Evolutionary conservation across 306 rosid genomes (phyloP).

Genomic region (Mucuna pruriens): DNA sequence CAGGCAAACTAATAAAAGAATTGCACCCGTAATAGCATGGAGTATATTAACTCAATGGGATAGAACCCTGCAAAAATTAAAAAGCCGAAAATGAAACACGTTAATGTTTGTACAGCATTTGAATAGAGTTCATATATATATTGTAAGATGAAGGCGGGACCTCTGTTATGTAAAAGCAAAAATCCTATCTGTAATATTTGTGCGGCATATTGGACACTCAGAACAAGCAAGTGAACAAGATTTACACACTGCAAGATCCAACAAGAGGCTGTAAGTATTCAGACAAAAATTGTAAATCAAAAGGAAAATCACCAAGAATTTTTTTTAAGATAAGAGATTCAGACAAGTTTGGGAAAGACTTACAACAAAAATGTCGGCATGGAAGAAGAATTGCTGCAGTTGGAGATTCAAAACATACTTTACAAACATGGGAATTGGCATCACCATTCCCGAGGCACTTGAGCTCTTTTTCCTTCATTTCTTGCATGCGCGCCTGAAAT

Average conservation of each 20-base stretch:
- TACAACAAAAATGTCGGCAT: conserved; percentile 98
- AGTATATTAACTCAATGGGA: conserved; percentile 43
- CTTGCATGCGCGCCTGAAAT: conserved; percentile 96
- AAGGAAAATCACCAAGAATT: conserved; percentile 1
- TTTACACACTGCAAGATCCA: conserved; percentile 70
- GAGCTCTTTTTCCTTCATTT: conserved; percentile 95
- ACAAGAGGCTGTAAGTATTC: conserved; percentile 25
- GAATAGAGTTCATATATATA: neutral
- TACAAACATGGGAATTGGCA: conserved; percentile 88
- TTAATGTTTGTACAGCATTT: conserved; percentile 27
- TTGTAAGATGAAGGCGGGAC: conserved; percentile 41
- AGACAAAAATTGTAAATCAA: neutral
- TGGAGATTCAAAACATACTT: conserved; percentile 95
- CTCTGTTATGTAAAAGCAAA: conserved; percentile 81
- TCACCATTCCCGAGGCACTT: conserved; percentile 81
- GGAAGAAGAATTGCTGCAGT: conserved; percentile 98
- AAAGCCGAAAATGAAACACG: neutral
- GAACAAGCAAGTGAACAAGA: conserved; percentile 98
- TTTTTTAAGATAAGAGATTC: neutral
- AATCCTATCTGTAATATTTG: conserved; percentile 95
- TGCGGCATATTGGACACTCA: conserved; percentile 97
- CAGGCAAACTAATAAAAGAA: conserved; percentile 89
- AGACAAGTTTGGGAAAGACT: conserved; percentile 41
- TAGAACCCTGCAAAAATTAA: conserved; percentile 58
- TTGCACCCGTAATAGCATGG: conserved; percentile 61